Conservation (phyloP, 2,329 filamentous ascomycete species). For the Alternaria consortialis region DNA sequence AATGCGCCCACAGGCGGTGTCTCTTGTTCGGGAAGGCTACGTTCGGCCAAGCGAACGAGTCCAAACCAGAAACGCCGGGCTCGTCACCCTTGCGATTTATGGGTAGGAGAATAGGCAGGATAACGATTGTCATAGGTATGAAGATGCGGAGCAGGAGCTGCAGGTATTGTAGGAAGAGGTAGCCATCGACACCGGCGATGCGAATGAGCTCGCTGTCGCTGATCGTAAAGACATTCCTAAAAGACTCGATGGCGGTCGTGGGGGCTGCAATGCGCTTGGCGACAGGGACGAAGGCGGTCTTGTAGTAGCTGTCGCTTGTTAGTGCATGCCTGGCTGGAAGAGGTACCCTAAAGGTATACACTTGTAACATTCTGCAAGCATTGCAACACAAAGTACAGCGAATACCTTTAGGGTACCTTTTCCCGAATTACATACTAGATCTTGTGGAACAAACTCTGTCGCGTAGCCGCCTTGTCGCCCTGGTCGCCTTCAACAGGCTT, state of each 20-base stretch:
- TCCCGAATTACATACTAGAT: conserved; percentile 43
- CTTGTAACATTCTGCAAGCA: too few species aligned
- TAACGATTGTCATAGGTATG: conserved; percentile 77
- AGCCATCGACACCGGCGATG: conserved; percentile 94
- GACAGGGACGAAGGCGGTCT: conserved; percentile 49
- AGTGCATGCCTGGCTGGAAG: conserved; percentile 16
- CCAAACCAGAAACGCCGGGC: conserved; percentile 64
- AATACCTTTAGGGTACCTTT: too few species aligned
- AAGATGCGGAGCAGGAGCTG: conserved; percentile 91
- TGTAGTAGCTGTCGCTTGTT: conserved; percentile 46
- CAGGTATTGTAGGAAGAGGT: conserved; percentile 94
- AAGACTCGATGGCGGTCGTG: conserved; percentile 47
- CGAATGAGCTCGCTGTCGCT: conserved; percentile 87
- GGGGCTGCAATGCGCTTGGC: conserved; percentile 48
- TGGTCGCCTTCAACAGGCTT: conserved; percentile 14
- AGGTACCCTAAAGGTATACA: too few species aligned
- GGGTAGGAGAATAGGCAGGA: conserved; percentile 86
- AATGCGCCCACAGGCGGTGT: conserved; percentile 81
- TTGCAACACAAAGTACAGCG: too few species aligned
- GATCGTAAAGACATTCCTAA: conserved; percentile 67
- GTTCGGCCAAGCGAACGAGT: conserved; percentile 88
- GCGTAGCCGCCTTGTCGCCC: conserved; percentile 32
- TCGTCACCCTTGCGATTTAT: conserved; percentile 79
- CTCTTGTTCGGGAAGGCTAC: conserved; percentile 69
- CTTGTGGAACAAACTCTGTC: conserved; percentile 49